Conservation (phyloP, 495 filamentous ascomycete genomes). For the Hypomontagnella monticulosa region DNA sequence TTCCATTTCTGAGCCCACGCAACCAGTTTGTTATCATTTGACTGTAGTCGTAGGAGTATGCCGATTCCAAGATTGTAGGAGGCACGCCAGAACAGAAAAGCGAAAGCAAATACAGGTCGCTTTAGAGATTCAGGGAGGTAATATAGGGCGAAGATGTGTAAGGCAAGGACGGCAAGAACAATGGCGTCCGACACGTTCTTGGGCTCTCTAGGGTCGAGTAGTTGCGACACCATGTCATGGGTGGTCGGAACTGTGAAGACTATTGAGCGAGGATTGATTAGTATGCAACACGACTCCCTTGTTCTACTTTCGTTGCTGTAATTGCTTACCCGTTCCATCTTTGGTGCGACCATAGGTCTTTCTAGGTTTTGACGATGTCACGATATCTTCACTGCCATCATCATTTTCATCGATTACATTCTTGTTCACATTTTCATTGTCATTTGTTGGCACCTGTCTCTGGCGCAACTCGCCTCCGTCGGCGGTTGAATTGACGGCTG, state of each 20-base stretch:
- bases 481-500: constrained; percentile 17
- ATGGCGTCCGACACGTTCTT: constrained; percentile 90
- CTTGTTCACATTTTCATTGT: not conserved
- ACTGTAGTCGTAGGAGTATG: constrained; percentile 87
- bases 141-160: constrained; percentile 77
- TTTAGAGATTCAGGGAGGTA: constrained; percentile 71
- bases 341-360: constrained; percentile 93
- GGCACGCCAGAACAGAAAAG: constrained; percentile 92
- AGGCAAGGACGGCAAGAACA: constrained; percentile 81
- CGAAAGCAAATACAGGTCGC: constrained; percentile 76
- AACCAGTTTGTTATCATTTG: constrained; percentile 83
- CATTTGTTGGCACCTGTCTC: constrained; percentile 18
- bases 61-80: constrained; percentile 95
- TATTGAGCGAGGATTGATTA: constrained; percentile 49
- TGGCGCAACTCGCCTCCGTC: constrained; percentile 36
- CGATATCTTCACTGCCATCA: constrained; percentile 31
- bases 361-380: constrained; percentile 59
- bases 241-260: constrained; percentile 96
- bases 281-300: not conserved
- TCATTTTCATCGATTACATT: constrained; percentile 18
- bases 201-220: constrained; percentile 92
- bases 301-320: not conserved
- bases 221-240: constrained; percentile 98
- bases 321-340: constrained; percentile 80
- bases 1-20: constrained; percentile 86